These are phyloP conservation scores for Aureobasidium mangrovei DNA, from an alignment of 2,329 filamentous ascomycete genomes.

Conservation along the genomic window DNA sequence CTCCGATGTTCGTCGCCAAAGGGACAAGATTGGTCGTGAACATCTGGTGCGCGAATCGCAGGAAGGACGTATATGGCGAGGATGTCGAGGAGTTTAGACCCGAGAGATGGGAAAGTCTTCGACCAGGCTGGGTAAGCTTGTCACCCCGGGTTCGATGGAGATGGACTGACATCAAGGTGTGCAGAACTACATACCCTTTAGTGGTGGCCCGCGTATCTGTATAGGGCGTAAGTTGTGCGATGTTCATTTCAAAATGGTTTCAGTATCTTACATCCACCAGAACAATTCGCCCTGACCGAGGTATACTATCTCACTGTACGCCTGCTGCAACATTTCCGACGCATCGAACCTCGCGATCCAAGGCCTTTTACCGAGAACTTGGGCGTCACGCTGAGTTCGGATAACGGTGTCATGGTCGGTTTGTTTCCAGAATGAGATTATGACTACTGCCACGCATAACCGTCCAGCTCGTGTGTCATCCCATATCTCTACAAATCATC, in stretches of 20 bases:
- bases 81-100: conserved; percentile 33
- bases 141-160: background rate
- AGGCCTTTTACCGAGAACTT: background rate
- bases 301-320: conserved; percentile 13
- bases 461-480: too few relatives aligned
- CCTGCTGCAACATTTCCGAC: conserved; percentile 11
- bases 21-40: conserved; percentile 25
- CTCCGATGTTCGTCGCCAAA: conserved; percentile 43
- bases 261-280: background rate
- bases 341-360: conserved; percentile 8
- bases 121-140: conserved; percentile 3
- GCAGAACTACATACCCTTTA: conserved; percentile 3
- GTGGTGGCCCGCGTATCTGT: conserved; percentile 9
- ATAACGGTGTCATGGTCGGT: conserved; percentile 3
- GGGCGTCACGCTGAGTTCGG: background rate
- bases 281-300: conserved; percentile 11
- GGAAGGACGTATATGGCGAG: conserved; percentile 30
- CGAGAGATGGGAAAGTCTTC: conserved; percentile 25
- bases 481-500: too few relatives aligned
- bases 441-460: too few relatives aligned
- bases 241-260: background rate
- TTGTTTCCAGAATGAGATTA: background rate
- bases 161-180: background rate
- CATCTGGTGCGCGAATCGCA: conserved; percentile 30
- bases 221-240: background rate